Conservation (phyloP, 2,329 filamentous ascomycete species). For the Claviceps humidiphila region DNA sequence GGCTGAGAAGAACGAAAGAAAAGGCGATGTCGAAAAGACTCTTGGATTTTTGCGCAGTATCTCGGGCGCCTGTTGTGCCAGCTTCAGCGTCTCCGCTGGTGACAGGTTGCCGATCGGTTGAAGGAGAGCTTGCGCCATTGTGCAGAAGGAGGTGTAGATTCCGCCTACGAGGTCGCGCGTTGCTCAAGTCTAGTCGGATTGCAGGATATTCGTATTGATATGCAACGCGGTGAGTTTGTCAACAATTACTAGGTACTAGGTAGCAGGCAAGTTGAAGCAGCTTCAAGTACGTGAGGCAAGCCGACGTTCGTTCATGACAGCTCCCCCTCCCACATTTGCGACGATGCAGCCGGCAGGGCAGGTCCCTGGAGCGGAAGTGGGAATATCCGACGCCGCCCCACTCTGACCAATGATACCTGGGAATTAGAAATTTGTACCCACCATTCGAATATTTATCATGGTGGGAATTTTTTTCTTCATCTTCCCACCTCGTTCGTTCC, state of each 20-base stretch:
- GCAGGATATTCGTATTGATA: not conserved
- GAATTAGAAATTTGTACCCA: not conserved
- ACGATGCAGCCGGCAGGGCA: not conserved
- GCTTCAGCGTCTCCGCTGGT: constrained; percentile 38
- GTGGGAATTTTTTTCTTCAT: not conserved
- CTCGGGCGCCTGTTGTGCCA: constrained; percentile 47
- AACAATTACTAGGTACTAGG: not conserved
- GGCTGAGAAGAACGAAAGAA: constrained; percentile 39
- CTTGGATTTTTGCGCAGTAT: constrained; percentile 42
- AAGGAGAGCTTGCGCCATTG: constrained; percentile 40
- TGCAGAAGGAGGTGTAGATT: not conserved
- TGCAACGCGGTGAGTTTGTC: not conserved
- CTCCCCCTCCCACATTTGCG: not conserved
- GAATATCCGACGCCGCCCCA: constrained; percentile 3
- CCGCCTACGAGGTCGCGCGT: not conserved
- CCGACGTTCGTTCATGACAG: not conserved
- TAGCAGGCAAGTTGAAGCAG: not conserved
- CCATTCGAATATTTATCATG: constrained; percentile 1
- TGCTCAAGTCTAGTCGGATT: not conserved
- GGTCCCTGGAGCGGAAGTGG: not conserved
- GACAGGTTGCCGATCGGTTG: constrained; percentile 44
- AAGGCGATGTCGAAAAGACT: constrained; percentile 39
- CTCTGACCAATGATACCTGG: not conserved
- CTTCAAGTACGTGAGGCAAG: not conserved
- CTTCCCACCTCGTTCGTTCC: not conserved